Evolutionary conservation across 2,329 filamentous ascomycete genomes (phyloP).

Genomic region (Ophiocordyceps camponoti-floridani): DNA sequence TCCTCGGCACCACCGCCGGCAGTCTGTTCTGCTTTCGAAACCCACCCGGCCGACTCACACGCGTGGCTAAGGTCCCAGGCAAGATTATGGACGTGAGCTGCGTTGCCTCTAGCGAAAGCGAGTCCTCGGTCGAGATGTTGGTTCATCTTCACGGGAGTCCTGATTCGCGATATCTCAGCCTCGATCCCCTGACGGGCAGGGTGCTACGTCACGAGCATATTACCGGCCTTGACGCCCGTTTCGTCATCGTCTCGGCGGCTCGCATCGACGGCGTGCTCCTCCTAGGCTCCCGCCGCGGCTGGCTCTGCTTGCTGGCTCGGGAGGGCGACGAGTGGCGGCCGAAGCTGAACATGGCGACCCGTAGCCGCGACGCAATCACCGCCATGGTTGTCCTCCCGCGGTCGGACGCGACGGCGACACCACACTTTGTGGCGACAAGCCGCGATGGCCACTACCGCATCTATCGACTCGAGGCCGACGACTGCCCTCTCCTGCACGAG

Average conservation of each 20-base stretch:
- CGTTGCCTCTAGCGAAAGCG: constrained; percentile 10
- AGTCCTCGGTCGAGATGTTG: constrained; percentile 15
- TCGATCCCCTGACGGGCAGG: constrained; percentile 14
- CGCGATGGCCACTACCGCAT: constrained; percentile 63
- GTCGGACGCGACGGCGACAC: constrained; percentile 5
- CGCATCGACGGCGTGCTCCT: constrained; percentile 23
- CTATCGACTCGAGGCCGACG: constrained; percentile 22
- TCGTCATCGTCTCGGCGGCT: constrained; percentile 28
- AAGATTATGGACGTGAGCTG: constrained; percentile 34
- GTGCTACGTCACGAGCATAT: constrained; percentile 13
- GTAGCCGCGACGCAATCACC: constrained; percentile 48
- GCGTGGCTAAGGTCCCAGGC: constrained; percentile 21
- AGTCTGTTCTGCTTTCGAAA: constrained; percentile 25
- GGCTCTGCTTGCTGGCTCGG: constrained; percentile 17
- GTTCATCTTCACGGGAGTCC: constrained; percentile 27
- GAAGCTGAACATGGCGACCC: constrained; percentile 18
- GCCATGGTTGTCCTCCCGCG: constrained; percentile 33
- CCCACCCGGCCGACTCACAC: constrained; percentile 9
- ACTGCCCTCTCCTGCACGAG: constrained; percentile 42
- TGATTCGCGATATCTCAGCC: constrained; percentile 22
- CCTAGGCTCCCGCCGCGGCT: constrained; percentile 36
- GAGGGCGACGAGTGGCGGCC: constrained; percentile 10
- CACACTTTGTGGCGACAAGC: constrained; percentile 50
- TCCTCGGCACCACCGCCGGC: constrained; percentile 31
- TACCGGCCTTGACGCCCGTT: constrained; percentile 25